Evolutionary conservation across 2,329 filamentous ascomycete species (phyloP).

Genomic region (Emmonsiellopsis sp.): DNA sequence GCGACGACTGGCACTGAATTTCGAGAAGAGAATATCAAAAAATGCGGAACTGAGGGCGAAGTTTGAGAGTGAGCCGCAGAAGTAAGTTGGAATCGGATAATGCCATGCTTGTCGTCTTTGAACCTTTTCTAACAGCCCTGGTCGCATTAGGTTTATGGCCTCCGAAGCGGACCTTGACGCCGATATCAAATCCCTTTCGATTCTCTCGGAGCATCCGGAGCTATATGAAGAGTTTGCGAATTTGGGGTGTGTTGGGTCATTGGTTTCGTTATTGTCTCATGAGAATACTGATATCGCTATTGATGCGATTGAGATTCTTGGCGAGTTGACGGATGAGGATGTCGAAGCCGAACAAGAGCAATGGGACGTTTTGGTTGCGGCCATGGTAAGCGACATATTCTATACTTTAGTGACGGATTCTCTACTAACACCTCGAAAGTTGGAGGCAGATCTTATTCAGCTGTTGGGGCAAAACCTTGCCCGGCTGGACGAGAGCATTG

Average conservation of each 20-base stretch:
- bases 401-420: background rate
- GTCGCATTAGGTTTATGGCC: constrained; percentile 52
- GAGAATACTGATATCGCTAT: constrained; percentile 98
- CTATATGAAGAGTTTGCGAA: constrained; percentile 74
- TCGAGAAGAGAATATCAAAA: constrained; percentile 84
- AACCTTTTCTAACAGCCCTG: constrained; percentile 12
- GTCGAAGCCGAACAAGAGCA: constrained; percentile 70
- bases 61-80: constrained; percentile 68
- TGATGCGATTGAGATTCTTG: constrained; percentile 77
- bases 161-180: constrained; percentile 84
- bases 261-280: constrained; percentile 78
- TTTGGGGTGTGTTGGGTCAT: constrained; percentile 60
- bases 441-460: constrained; percentile 35
- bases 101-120: too few species aligned
- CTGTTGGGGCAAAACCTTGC: constrained; percentile 51
- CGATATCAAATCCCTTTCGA: constrained; percentile 76
- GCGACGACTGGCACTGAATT: constrained; percentile 67
- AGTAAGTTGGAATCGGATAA: constrained; percentile 38
- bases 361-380: constrained; percentile 65
- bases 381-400: constrained; percentile 37
- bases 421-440: constrained; percentile 17
- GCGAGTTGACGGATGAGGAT: constrained; percentile 88
- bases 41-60: constrained; percentile 85
- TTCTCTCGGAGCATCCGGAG: constrained; percentile 77
- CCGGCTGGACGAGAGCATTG: constrained; percentile 64